A percentile compares a stretch with the other conserved stretches of the same genome.
These are phyloP conservation scores for Calcarisporium arbuscula DNA, from an alignment of 2,329 filamentous ascomycete species.

Conservation along the genomic window DNA sequence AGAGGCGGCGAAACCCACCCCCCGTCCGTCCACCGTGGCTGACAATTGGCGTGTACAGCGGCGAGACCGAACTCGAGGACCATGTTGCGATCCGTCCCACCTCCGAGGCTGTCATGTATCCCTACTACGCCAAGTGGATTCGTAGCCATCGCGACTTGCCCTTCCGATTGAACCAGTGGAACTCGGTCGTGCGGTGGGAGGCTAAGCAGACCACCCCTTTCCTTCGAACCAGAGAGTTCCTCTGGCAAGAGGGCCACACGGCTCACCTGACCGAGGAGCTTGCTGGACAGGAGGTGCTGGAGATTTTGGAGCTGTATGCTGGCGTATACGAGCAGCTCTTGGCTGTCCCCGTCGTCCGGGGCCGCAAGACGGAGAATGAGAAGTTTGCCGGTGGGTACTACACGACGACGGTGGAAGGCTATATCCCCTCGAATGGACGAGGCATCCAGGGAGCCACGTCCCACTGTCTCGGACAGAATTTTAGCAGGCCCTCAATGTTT, in stretches of 20 bases:
- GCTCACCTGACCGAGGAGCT: conserved; percentile 81
- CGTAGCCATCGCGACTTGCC: conserved; percentile 92
- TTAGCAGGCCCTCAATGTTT: conserved; percentile 99
- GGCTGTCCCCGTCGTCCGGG: conserved; percentile 89
- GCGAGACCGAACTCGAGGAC: conserved; percentile 86
- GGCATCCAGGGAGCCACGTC: conserved; percentile 96
- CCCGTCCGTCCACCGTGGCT: no score
- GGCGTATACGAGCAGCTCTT: conserved; percentile 89
- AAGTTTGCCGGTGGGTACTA: conserved; percentile 97
- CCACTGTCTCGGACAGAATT: conserved; percentile 94
- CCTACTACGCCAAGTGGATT: conserved; percentile 95
- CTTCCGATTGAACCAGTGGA: conserved; percentile 95
- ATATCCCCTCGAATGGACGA: conserved; percentile 90
- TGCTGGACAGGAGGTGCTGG: conserved; percentile 77
- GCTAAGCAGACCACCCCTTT: conserved; percentile 90
- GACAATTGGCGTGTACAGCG: no score
- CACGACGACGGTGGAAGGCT: conserved; percentile 94
- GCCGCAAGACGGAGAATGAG: conserved; percentile 93
- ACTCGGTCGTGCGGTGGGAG: conserved; percentile 88
- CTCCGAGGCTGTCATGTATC: conserved; percentile 82
- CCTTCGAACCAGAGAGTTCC: conserved; percentile 85
- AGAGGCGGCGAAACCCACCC: conserved; percentile 1
- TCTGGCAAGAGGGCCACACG: conserved; percentile 95
- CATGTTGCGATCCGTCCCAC: conserved; percentile 63
- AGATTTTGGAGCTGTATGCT: conserved; percentile 92